These are phyloP conservation scores for Arachnopeziza araneosa DNA, from an alignment of 2,329 filamentous ascomycete species.

Conservation along the genomic window DNA sequence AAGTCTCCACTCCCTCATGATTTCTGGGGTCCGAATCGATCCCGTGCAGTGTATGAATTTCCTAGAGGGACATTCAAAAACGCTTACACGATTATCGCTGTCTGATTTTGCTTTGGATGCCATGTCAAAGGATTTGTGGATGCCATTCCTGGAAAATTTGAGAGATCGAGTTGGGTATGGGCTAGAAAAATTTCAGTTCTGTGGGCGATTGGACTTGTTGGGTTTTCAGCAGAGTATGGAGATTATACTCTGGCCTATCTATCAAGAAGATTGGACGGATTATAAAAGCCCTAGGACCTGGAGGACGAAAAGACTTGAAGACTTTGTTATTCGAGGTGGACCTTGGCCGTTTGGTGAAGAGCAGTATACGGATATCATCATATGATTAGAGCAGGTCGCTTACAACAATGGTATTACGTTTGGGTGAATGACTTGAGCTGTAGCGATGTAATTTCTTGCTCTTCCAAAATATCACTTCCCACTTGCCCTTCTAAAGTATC, in stretches of 20 bases:
- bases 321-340: background rate
- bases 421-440: no score
- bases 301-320: background rate
- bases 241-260: background rate
- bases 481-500: no score
- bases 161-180: background rate
- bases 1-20: background rate
- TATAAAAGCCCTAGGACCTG: background rate
- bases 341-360: background rate
- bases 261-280: background rate
- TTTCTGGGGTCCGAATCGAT: background rate
- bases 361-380: background rate
- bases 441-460: no score
- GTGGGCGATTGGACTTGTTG: background rate
- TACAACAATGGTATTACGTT: no score
- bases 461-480: no score
- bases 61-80: background rate
- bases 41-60: conserved; percentile 3
- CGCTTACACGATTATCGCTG: conserved; percentile 4
- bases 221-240: background rate
- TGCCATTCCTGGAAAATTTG: conserved; percentile 4
- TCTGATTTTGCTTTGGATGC: background rate
- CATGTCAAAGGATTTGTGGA: conserved; percentile 6
- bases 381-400: no score
- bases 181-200: background rate